These are phyloP conservation scores for Glaciozyma martinii DNA, from an alignment of 768 basidiomycete species.

Conservation along the genomic window DNA sequence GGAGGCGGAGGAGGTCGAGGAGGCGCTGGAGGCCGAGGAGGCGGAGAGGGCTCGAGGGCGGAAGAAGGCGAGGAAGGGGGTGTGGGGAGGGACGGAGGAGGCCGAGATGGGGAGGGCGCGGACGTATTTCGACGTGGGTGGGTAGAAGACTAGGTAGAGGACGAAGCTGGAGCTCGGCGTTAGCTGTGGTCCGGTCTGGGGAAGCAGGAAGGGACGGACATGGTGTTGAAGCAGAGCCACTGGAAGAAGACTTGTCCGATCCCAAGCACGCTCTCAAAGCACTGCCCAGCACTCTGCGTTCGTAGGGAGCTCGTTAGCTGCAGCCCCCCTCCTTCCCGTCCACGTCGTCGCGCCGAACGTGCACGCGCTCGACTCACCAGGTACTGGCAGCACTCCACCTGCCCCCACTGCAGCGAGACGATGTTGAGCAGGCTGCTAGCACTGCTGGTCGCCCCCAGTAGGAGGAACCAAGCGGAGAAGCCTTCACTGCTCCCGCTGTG, in stretches of 20 bases:
- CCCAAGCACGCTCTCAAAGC: slow-evolving; percentile 71
- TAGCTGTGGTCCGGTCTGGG: not conserved
- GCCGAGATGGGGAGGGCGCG: slow-evolving; percentile 57
- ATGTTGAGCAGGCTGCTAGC: slow-evolving; percentile 45
- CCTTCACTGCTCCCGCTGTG: slow-evolving; percentile 69
- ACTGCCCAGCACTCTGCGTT: slow-evolving; percentile 55
- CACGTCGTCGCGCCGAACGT: not conserved
- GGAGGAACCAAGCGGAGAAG: slow-evolving; percentile 80
- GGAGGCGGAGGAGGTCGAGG: not conserved
- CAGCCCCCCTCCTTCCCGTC: not conserved
- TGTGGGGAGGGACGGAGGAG: slow-evolving; percentile 53
- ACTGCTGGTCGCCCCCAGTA: slow-evolving; percentile 55
- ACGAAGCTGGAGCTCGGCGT: slow-evolving; percentile 52
- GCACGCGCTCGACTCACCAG: slow-evolving; percentile 49
- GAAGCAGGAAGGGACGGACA: slow-evolving; percentile 51
- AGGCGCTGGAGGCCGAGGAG: slow-evolving; percentile 1
- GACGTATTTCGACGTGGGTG: slow-evolving; percentile 65
- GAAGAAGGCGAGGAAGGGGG: slow-evolving; percentile 14
- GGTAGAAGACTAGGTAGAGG: slow-evolving; percentile 88
- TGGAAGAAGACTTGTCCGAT: slow-evolving; percentile 71
- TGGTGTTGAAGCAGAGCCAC: slow-evolving; percentile 72
- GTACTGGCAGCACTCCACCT: slow-evolving; percentile 68
- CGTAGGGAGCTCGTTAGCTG: not conserved
- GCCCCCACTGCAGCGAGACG: slow-evolving; percentile 71
- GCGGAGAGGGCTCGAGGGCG: slow-evolving; percentile 20